Evolutionary conservation across 164 flowering plant genomes (phyloP), one percentile per base, ranked within the genome.

Genomic region (Piper longum): DNA sequence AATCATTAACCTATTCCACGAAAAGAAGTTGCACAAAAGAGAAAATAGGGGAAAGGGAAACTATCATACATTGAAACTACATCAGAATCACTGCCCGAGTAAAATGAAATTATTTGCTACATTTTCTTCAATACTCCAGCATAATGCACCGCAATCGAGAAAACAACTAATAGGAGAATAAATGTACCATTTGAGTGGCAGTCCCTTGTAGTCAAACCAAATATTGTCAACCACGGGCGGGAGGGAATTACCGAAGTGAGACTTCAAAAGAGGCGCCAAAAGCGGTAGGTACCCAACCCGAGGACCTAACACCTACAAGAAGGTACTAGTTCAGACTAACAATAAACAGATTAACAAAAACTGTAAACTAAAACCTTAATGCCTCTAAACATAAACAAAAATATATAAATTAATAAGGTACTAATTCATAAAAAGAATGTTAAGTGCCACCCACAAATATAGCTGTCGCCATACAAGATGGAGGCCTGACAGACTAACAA

Each of bases 201-300:
- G 67, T 7, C 97, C 97, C 64, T 85, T 88, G 79, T 84, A 95
- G 52, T 95, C 99, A 75, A 95, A 95, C 97, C 99, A 95, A 45
- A 91, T 74, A 52, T 91, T 83, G 70, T 91, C 97, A 1, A 56
- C 75, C 4, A 96, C 97, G 62, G 97, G 97, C 63, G 99, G 99
- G 76, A 95, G 97, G 16, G 95, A 61, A 69, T 72, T 64, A 66
- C 83, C 75, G 76, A 95, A 95, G 72, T 82, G 76, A 62, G 97
- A 90, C 74, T 80, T 86, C 58, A 95, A 66, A 7, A 76, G 85
- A 64, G 92, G 77, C 48, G 72, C 68, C 66, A 95, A 75, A 76
- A 95, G 65, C 42, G 96, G 95, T 68, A 95, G 76, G 66, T 87
- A 95, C 4, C 97, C 97, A 11, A 90, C 69, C 44, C 99, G 83